Percentiles rank a stretch among this genome's conserved stretches.
phyloP scores from a whole-genome alignment of 73 alveolate species.

The Tetrahymena malaccensis region DNA sequence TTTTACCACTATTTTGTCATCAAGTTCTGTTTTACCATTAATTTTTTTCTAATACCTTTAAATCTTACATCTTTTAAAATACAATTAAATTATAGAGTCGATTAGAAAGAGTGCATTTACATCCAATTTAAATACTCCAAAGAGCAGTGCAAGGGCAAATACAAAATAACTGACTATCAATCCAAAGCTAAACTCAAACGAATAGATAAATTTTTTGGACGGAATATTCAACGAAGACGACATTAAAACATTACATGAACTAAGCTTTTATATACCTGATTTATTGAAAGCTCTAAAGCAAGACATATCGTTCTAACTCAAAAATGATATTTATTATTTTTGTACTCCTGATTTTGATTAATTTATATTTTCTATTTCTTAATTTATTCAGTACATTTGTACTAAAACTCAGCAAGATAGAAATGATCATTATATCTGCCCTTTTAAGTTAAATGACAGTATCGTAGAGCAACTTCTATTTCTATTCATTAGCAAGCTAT shows the following conservation, averaged over 20 bases:
- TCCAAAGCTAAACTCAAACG: background rate
- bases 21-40: background rate
- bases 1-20: background rate
- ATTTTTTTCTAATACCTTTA: background rate
- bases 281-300: background rate
- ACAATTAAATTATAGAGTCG: background rate
- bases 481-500: background rate
- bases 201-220: background rate
- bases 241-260: background rate
- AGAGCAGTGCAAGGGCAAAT: background rate
- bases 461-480: background rate
- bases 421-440: background rate
- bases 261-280: background rate
- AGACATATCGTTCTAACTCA: background rate
- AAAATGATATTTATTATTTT: background rate
- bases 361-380: background rate
- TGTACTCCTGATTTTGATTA: background rate
- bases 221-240: background rate
- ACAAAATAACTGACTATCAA: background rate
- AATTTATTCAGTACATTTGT: background rate
- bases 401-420: background rate
- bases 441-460: background rate
- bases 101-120: background rate
- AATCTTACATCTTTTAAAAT: background rate
- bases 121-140: background rate